phyloP scores from a whole-genome alignment of 768 basidiomycete genomes.

The Guyanaporus albipodus region DNA sequence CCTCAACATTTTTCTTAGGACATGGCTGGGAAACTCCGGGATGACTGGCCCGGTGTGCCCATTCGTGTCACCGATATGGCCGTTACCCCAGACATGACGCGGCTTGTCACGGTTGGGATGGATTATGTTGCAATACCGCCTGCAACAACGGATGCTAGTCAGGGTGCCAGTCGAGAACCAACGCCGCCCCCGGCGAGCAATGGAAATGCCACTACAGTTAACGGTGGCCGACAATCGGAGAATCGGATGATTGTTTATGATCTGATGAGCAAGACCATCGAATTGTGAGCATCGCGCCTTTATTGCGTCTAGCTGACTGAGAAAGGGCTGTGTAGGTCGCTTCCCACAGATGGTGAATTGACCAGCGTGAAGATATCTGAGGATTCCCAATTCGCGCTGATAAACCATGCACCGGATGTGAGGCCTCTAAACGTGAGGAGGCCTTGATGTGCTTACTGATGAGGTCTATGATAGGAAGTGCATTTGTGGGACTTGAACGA shows the following conservation, averaged over 20 bases:
- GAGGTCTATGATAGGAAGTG: conserved; percentile 60
- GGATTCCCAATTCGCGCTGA: conserved; percentile 82
- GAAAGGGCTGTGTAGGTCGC: conserved; percentile 42
- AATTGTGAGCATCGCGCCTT: conserved; percentile 52
- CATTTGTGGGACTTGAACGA: conserved; percentile 80
- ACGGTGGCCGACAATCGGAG: conserved; percentile 38
- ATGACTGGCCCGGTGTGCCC: conserved; percentile 63
- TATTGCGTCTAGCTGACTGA: conserved; percentile 8
- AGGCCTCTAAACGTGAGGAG: conserved; percentile 33
- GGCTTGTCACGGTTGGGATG: conserved; percentile 84
- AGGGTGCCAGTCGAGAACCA: conserved; percentile 35
- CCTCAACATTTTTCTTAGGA: conserved; percentile 46
- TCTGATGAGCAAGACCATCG: conserved; percentile 59
- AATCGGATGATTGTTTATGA: conserved; percentile 77
- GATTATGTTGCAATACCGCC: conserved; percentile 33
- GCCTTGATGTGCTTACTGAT: conserved; percentile 6
- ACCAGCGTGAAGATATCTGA: conserved; percentile 85
- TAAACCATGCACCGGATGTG: conserved; percentile 86
- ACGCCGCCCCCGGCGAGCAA: conserved; percentile 29
- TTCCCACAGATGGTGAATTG: conserved; percentile 70
- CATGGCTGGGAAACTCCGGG: conserved; percentile 64
- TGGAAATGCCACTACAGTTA: conserved; percentile 34
- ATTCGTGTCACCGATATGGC: conserved; percentile 87
- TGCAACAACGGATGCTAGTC: conserved; percentile 15
- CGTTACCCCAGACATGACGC: conserved; percentile 78